Evolutionary conservation across 2,329 filamentous ascomycete genomes (phyloP).

Genomic region (Colletotrichum sidae): DNA sequence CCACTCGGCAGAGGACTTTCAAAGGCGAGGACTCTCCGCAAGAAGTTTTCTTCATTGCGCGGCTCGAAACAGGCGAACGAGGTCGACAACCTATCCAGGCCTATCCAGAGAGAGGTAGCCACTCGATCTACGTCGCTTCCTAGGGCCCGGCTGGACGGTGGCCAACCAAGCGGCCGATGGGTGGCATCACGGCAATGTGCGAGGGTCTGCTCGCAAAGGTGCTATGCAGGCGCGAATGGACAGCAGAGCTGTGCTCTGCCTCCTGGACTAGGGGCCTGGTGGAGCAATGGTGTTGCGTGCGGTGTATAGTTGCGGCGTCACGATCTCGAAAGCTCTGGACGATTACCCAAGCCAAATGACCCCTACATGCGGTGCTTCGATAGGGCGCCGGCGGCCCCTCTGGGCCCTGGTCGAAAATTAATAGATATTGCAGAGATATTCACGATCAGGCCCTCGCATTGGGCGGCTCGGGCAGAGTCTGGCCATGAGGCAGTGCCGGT

Average conservation of each 20-base stretch:
- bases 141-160: slow-evolving; percentile 20
- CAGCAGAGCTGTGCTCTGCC: slow-evolving; percentile 11
- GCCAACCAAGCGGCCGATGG: slow-evolving; percentile 35
- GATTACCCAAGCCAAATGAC: neutral
- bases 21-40: neutral
- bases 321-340: neutral
- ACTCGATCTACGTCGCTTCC: slow-evolving; percentile 23
- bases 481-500: slow-evolving; percentile 45
- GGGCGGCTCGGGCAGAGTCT: slow-evolving; percentile 23
- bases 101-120: slow-evolving; percentile 20
- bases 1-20: slow-evolving; percentile 31
- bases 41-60: slow-evolving; percentile 6
- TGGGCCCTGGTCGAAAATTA: neutral
- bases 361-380: slow-evolving; percentile 4
- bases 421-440: neutral
- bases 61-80: slow-evolving; percentile 24
- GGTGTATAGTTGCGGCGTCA: slow-evolving; percentile 14
- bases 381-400: slow-evolving; percentile 4
- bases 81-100: slow-evolving; percentile 11
- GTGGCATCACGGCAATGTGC: slow-evolving; percentile 34
- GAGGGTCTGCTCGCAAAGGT: slow-evolving; percentile 16
- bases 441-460: slow-evolving; percentile 3
- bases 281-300: slow-evolving; percentile 29
- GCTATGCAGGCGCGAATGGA: slow-evolving; percentile 24
- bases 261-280: neutral